A percentile compares a stretch with the other conserved stretches of the same genome.
Evolutionary conservation across 495 filamentous ascomycete genomes (phyloP).

Genomic region (Tuber calosporum): DNA sequence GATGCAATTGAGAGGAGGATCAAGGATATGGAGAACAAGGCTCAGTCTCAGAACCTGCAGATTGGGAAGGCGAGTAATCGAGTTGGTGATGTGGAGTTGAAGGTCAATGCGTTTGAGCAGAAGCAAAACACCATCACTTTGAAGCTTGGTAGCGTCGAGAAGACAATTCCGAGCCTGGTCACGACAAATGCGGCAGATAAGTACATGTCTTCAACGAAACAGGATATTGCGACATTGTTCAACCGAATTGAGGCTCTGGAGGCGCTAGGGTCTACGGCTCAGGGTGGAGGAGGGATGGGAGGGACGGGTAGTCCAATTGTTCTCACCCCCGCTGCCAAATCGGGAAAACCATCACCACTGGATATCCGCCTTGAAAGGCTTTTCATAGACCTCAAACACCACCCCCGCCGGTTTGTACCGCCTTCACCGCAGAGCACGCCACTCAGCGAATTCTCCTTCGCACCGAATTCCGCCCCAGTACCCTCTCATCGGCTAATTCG

Average conservation of each 20-base stretch:
- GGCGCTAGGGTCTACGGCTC: not conserved
- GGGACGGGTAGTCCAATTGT: not conserved
- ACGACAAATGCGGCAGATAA: not conserved
- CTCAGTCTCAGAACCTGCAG: not conserved
- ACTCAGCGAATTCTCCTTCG: not conserved
- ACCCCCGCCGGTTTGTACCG: conserved; percentile 10
- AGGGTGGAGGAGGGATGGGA: not conserved
- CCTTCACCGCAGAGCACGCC: conserved; percentile 6
- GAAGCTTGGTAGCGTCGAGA: not conserved
- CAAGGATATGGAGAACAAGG: not conserved
- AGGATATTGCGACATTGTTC: not conserved
- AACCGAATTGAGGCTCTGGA: not conserved
- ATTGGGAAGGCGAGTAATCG: not conserved
- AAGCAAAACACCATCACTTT: not conserved
- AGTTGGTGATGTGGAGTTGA: not conserved
- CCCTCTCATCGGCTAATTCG: conserved; percentile 2
- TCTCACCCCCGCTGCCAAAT: not conserved
- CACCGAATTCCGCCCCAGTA: not conserved
- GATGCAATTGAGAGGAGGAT: not conserved
- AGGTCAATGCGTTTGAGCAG: not conserved
- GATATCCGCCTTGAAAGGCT: not conserved
- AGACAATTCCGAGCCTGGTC: not conserved
- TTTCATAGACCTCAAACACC: not conserved
- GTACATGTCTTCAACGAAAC: not conserved
- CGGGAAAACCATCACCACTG: not conserved